Evolutionary conservation across 192 early-diverging fungal species (phyloP).

Genomic region (Coemansia sp.): DNA sequence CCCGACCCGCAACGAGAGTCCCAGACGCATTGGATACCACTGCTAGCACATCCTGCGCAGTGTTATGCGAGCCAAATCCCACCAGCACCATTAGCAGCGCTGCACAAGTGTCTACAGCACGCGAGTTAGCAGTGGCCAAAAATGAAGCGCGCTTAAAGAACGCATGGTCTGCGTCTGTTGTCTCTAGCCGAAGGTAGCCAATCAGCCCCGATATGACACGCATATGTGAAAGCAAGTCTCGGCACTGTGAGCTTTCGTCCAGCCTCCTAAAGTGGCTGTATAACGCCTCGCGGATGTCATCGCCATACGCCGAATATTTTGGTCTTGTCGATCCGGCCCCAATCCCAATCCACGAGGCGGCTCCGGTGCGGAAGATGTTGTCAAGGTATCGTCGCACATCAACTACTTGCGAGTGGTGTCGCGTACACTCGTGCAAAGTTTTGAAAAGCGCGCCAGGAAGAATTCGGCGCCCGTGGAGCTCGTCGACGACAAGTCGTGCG

Average conservation of each 20-base stretch:
- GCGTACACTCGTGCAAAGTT: conserved; percentile 8
- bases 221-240: conserved; percentile 5
- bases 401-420: neutral
- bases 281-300: conserved; percentile 15
- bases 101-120: conserved; percentile 8
- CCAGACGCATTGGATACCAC: conserved; percentile 4
- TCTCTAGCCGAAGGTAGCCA: conserved; percentile 31
- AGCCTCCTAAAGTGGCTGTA: conserved; percentile 8
- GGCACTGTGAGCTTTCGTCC: neutral
- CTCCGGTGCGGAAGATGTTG: conserved; percentile 15
- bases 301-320: conserved; percentile 27
- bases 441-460: conserved; percentile 38
- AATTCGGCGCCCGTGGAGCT: conserved; percentile 14
- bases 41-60: conserved; percentile 9
- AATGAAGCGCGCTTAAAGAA: conserved; percentile 17
- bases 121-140: neutral
- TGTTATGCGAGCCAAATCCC: conserved; percentile 19
- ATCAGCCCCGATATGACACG: conserved; percentile 29
- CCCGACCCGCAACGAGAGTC: neutral
- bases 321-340: conserved; percentile 4
- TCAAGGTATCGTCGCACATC: conserved; percentile 17
- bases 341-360: conserved; percentile 29
- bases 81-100: conserved; percentile 29
- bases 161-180: conserved; percentile 8
- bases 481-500: conserved; percentile 11